These are phyloP conservation scores for Saccharomyces hybrid DNA, from an alignment of 1,139 yeast species.

Conservation along the genomic window DNA sequence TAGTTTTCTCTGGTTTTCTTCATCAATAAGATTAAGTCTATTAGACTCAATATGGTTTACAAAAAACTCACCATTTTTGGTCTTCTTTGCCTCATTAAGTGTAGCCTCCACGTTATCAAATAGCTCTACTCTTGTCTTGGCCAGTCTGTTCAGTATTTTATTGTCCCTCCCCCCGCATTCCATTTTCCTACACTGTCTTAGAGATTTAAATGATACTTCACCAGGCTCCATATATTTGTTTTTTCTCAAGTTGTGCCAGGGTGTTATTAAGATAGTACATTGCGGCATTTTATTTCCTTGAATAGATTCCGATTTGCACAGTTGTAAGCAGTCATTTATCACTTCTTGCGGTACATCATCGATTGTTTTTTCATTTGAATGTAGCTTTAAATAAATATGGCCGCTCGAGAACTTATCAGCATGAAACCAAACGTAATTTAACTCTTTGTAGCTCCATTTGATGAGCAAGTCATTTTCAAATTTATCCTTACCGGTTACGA, in stretches of 20 bases:
- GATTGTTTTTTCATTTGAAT: constrained; percentile 39
- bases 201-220: constrained; percentile 66
- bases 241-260: constrained; percentile 65
- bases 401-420: constrained; percentile 77
- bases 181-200: constrained; percentile 46
- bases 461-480: constrained; percentile 69
- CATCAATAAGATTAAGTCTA: constrained; percentile 17
- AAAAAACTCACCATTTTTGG: constrained; percentile 25
- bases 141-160: constrained; percentile 54
- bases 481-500: constrained; percentile 65
- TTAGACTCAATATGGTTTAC: constrained; percentile 14
- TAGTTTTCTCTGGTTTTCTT: constrained; percentile 19
- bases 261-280: constrained; percentile 66
- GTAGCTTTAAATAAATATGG: constrained; percentile 64
- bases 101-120: constrained; percentile 37
- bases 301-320: constrained; percentile 75
- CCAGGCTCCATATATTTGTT: constrained; percentile 78
- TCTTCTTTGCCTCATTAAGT: constrained; percentile 28
- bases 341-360: constrained; percentile 44
- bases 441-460: constrained; percentile 55
- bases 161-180: constrained; percentile 55
- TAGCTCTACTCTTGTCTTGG: constrained; percentile 57
- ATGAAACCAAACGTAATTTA: constrained; percentile 69
- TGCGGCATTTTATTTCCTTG: constrained; percentile 70
- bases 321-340: constrained; percentile 58